phyloP scores from a whole-genome alignment of 306 rosid species.

The Medicago ruthenica region DNA sequence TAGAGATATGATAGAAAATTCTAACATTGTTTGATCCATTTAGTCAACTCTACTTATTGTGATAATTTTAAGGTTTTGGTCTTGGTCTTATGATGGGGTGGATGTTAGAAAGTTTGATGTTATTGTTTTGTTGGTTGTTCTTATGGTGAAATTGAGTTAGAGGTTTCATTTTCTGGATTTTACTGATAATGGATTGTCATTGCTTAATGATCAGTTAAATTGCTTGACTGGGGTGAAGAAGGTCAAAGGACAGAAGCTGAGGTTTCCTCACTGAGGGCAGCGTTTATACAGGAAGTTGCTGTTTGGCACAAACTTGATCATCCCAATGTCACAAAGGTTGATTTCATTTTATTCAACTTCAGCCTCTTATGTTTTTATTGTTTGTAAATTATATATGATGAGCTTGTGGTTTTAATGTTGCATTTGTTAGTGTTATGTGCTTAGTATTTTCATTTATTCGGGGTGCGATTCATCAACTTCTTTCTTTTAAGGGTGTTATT shows the following conservation, averaged over 20 bases:
- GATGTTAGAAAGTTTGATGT: constrained; percentile 11
- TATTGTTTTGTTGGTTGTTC: constrained; percentile 26
- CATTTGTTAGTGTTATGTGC: constrained; percentile 22
- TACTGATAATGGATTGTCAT: constrained; percentile 32
- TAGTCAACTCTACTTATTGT: no score
- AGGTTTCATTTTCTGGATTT: constrained; percentile 26
- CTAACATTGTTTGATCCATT: no score
- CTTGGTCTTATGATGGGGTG: constrained; percentile 10
- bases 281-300: constrained; percentile 95
- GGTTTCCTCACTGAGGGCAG: constrained; percentile 83
- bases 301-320: constrained; percentile 99
- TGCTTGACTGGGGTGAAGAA: constrained; percentile 99
- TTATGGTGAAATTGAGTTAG: constrained; percentile 15
- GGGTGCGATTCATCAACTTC: not conserved
- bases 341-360: constrained; percentile 37
- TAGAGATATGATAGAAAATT: no score
- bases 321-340: constrained; percentile 96
- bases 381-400: not conserved
- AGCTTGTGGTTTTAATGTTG: constrained; percentile 26
- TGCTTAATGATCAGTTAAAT: constrained; percentile 66
- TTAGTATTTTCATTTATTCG: constrained; percentile 1
- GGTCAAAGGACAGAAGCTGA: constrained; percentile 96
- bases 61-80: not conserved
- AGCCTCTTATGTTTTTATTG: constrained; percentile 2
- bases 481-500: constrained; percentile 19